A percentile compares a stretch with the other conserved stretches of the same genome.
phyloP scores from a whole-genome alignment of 305 asterid genomes.

The Caryopteris hybrid region DNA sequence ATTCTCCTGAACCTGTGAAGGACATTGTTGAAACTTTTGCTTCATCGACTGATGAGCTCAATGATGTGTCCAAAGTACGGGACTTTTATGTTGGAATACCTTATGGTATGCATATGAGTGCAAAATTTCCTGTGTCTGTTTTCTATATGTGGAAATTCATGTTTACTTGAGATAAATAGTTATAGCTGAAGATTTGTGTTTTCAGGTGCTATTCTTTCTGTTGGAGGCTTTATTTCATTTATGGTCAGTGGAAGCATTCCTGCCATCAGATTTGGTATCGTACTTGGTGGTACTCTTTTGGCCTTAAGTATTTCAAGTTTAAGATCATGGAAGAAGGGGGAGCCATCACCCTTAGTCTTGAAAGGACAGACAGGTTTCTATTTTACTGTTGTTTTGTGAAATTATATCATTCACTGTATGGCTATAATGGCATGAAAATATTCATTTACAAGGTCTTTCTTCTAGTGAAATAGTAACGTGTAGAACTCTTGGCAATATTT shows the following conservation, averaged over 20 bases:
- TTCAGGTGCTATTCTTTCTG: constrained; percentile 72
- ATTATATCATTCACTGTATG: not conserved
- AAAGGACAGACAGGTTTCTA: constrained; percentile 84
- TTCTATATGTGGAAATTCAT: constrained; percentile 1
- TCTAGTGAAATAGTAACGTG: not conserved
- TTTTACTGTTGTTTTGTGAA: not conserved
- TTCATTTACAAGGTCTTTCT: not conserved
- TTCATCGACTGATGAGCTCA: constrained; percentile 58
- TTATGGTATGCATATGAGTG: constrained; percentile 52
- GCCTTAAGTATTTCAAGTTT: constrained; percentile 84
- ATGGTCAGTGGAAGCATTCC: constrained; percentile 84
- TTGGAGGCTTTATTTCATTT: constrained; percentile 77
- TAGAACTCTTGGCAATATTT: not conserved
- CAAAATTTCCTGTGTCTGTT: constrained; percentile 4
- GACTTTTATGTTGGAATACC: constrained; percentile 95
- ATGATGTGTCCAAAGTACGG: constrained; percentile 65
- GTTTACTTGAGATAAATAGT: constrained; percentile 1
- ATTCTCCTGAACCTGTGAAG: constrained; percentile 76
- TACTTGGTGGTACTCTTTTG: constrained; percentile 88
- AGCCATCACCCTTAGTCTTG: constrained; percentile 52
- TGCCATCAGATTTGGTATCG: constrained; percentile 81
- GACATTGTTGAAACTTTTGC: constrained; percentile 83
- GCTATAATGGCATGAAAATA: not conserved
- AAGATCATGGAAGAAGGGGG: constrained; percentile 77
- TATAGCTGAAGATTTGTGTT: constrained; percentile 10